Percentiles rank a stretch among this genome's conserved stretches.
Evolutionary conservation across 768 basidiomycete species (phyloP).

Genomic region (Macrolepiota dolichaula): DNA sequence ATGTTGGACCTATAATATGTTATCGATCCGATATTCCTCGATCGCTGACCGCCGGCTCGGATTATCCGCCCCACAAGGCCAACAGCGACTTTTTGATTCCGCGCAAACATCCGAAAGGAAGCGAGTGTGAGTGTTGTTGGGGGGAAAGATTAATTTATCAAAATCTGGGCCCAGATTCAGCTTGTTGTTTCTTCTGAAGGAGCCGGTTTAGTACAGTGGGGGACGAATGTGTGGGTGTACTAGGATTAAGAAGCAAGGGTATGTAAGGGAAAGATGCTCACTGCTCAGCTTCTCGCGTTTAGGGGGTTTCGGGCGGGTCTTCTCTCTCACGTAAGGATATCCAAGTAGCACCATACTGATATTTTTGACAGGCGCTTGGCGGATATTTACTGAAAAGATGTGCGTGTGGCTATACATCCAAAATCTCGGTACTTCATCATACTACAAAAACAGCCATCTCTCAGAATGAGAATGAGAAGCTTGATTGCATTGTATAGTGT

Average conservation of each 20-base stretch:
- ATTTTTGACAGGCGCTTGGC: neutral
- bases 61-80: neutral
- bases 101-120: neutral
- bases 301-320: neutral
- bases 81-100: too few species aligned
- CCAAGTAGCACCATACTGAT: neutral
- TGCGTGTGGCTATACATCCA: neutral
- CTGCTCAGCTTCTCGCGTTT: neutral
- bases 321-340: too few species aligned
- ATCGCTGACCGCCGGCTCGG: slow-evolving; percentile 1
- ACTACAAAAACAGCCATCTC: neutral
- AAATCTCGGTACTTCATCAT: neutral
- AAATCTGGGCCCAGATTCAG: neutral
- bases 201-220: neutral
- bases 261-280: neutral
- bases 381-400: neutral
- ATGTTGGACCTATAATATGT: neutral
- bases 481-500: neutral
- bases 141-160: neutral
- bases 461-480: neutral
- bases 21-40: slow-evolving; percentile 4
- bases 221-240: neutral
- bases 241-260: neutral
- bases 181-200: too few species aligned
- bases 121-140: too few species aligned